Evolutionary conservation across 306 rosid species (phyloP), one percentile per base, ranked within the genome.

Genomic region (Canavalia gladiata): DNA sequence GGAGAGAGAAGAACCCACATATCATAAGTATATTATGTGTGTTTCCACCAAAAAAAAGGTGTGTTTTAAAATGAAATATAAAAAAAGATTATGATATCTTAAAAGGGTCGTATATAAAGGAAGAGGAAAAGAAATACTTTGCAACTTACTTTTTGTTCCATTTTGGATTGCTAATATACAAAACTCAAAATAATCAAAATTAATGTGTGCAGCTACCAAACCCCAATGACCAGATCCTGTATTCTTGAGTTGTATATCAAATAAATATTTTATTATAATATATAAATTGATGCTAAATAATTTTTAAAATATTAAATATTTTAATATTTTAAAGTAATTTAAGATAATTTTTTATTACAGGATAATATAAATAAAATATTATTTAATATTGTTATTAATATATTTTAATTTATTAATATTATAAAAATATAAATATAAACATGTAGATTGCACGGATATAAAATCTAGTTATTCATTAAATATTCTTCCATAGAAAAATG

Each of bases 191-290:
- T 18, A 46, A 35, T 8, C 47, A 9, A 4, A 37, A n/a, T n/a
- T 51, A 1, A 3, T 25, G 6, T 60, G 35, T 72, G 33, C 7
- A 69, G 31, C 81, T 35, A 84, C 87, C 86, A 55, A 86, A 80
- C 86, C 52, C 68, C 55, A 31, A 33, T 82, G 80, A 79, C 86
- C 85, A 85, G 82, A 82, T 72, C 83, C 73, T 71, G 50, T 60
- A 62, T 9, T 50, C 50, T 46, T 73, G 72, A 71, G 12, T 33
- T 18, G 25, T 18, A 18, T 18, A 18, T 18, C 25, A 18, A 18
- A 18, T 18, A 18, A 18, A 18, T 18, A 18, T 18, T 18, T 18
- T 18, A 18, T 18, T 18, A 18, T 18, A 18, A 18, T 18, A 18
- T 18, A 18, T 18, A 18, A 18, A 18, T 18, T 18, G 25, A 18